A percentile compares a stretch with the other conserved stretches of the same genome.
These are phyloP conservation scores for Leccinum ochraceum DNA, from an alignment of 768 basidiomycete genomes.

Conservation along the genomic window DNA sequence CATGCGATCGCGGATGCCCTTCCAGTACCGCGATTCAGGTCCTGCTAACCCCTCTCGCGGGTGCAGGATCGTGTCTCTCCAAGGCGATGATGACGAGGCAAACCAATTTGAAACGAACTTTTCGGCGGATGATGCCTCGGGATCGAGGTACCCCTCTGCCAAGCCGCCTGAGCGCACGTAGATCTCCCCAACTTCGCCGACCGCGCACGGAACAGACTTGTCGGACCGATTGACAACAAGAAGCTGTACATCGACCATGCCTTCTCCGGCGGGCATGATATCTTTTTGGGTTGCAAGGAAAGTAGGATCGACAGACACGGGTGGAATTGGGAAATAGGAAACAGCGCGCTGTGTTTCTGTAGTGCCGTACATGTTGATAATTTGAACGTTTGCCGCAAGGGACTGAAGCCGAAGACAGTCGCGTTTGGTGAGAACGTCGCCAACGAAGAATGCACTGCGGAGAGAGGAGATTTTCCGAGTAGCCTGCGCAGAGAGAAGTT, in stretches of 20 bases:
- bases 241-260: slow-evolving; percentile 97
- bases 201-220: slow-evolving; percentile 80
- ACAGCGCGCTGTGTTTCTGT: slow-evolving; percentile 99
- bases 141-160: slow-evolving; percentile 92
- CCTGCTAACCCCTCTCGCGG: slow-evolving; percentile 58
- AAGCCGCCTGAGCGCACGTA: slow-evolving; percentile 96
- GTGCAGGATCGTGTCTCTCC: slow-evolving; percentile 73
- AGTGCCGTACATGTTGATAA: slow-evolving; percentile 99
- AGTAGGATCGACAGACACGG: slow-evolving; percentile 78
- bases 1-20: slow-evolving; percentile 95
- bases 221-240: slow-evolving; percentile 93
- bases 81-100: slow-evolving; percentile 42
- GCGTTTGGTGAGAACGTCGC: slow-evolving; percentile 97
- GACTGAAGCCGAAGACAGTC: slow-evolving; percentile 94
- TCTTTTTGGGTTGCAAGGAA: slow-evolving; percentile 96
- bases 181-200: slow-evolving; percentile 98
- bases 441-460: slow-evolving; percentile 94
- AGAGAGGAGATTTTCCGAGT: slow-evolving; percentile 83
- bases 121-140: slow-evolving; percentile 77
- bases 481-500: slow-evolving; percentile 89
- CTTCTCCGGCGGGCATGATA: slow-evolving; percentile 95
- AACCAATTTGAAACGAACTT: slow-evolving; percentile 99
- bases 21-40: slow-evolving; percentile 83
- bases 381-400: slow-evolving; percentile 87
- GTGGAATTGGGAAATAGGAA: slow-evolving; percentile 92